Conservation (phyloP, 176 grass and related monocot species). For the Bothriochloa decipiens region DNA sequence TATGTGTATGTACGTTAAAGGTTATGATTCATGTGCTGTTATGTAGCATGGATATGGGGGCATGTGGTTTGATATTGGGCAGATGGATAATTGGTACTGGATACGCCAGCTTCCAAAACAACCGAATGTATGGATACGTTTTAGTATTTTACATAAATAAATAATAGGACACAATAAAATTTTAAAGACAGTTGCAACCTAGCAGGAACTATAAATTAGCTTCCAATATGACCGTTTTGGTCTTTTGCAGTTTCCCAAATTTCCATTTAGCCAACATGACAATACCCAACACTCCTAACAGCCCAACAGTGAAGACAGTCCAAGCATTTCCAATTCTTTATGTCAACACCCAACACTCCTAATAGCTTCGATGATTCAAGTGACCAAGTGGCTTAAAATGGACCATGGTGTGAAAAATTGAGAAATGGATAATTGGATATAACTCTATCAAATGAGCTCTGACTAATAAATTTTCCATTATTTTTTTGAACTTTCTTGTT, state of each 20-base stretch:
- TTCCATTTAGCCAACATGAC: not conserved
- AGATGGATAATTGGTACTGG: not conserved
- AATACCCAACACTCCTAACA: not conserved
- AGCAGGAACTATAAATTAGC: not conserved
- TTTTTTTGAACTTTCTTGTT: not conserved
- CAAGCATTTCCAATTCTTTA: not conserved
- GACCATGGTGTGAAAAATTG: not conserved
- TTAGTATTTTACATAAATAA: slow-evolving; percentile 7
- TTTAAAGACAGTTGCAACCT: not conserved
- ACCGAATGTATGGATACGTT: not conserved
- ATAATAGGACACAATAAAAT: not conserved
- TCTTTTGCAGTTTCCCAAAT: not conserved
- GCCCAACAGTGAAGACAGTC: not conserved
- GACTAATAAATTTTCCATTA: not conserved
- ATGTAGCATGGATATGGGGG: not conserved
- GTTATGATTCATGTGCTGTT: not conserved
- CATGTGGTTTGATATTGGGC: not conserved
- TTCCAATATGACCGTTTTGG: too few species aligned
- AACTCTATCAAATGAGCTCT: not conserved
- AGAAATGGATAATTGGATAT: not conserved
- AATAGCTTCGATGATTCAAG: not conserved
- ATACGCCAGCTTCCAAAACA: not conserved
- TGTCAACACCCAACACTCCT: not conserved
- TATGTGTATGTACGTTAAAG: not conserved
- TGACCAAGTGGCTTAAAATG: not conserved